Conservation (phyloP, 768 basidiomycete species). For the Amanita inopinata region DNA sequence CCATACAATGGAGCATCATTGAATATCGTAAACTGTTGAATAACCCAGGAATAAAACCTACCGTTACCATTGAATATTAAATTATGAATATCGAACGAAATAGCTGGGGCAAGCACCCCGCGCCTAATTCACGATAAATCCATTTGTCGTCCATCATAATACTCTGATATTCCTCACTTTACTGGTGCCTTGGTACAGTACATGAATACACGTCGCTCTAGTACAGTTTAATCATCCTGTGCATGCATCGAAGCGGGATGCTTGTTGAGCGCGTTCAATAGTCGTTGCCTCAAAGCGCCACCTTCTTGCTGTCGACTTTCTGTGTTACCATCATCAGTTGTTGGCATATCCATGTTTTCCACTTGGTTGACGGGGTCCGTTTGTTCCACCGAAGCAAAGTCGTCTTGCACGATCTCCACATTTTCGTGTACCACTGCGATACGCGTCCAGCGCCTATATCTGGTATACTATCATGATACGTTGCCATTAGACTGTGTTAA, state of each 20-base stretch:
- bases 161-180: too few relatives aligned
- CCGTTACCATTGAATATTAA: too few relatives aligned
- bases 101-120: too few relatives aligned
- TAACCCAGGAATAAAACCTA: neutral
- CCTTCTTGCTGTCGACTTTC: neutral
- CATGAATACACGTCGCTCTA: neutral
- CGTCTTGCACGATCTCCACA: slow-evolving; percentile 38
- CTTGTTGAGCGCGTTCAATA: slow-evolving; percentile 20
- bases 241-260: slow-evolving; percentile 2
- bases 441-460: slow-evolving; percentile 80
- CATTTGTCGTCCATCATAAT: too few relatives aligned
- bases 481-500: neutral
- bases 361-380: neutral
- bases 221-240: neutral
- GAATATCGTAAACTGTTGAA: too few relatives aligned
- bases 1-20: too few relatives aligned
- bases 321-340: neutral
- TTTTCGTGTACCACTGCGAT: slow-evolving; percentile 70
- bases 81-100: too few relatives aligned
- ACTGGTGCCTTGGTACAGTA: slow-evolving; percentile 7
- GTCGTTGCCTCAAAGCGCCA: slow-evolving; percentile 20
- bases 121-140: too few relatives aligned
- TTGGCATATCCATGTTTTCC: neutral
- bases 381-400: slow-evolving; percentile 5
- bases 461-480: slow-evolving; percentile 54